Conservation (phyloP, 1,284 basidiomycete species). For the Papiliotrema fonsecae region DNA sequence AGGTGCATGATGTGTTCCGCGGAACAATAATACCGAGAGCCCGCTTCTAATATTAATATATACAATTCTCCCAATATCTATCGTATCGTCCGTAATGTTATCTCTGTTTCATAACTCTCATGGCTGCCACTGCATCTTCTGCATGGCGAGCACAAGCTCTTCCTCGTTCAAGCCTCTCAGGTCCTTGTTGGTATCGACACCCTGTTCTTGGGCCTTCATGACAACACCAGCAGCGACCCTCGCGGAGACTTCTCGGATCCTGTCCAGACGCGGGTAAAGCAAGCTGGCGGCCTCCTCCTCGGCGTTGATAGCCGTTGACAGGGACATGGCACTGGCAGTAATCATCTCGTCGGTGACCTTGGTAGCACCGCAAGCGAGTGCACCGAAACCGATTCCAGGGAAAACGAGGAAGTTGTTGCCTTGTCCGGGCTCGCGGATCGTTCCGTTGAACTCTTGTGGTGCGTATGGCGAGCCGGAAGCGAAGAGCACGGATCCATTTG, state of each 20-base stretch:
- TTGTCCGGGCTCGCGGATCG: constrained; percentile 72
- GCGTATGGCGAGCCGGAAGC: constrained; percentile 85
- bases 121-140: constrained; percentile 3
- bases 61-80: background rate
- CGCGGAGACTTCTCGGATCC: constrained; percentile 78
- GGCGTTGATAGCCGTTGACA: constrained; percentile 67
- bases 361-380: constrained; percentile 57
- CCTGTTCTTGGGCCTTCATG: constrained; percentile 68
- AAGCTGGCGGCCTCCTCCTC: constrained; percentile 65
- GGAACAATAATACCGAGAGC: background rate
- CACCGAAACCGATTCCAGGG: constrained; percentile 71
- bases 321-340: constrained; percentile 58
- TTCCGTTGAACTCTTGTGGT: constrained; percentile 58
- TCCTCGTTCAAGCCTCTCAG: constrained; percentile 27
- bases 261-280: constrained; percentile 68
- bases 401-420: constrained; percentile 52
- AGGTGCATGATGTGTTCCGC: background rate
- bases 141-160: background rate
- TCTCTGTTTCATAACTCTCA: background rate
- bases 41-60: background rate
- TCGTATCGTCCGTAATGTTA: no score
- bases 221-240: constrained; percentile 69
- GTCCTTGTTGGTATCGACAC: constrained; percentile 29
- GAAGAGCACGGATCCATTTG: constrained; percentile 62
- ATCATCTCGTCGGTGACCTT: constrained; percentile 48